These are phyloP conservation scores for Cladosporium sp. DNA, from an alignment of 2,329 filamentous ascomycete species.

Conservation along the genomic window DNA sequence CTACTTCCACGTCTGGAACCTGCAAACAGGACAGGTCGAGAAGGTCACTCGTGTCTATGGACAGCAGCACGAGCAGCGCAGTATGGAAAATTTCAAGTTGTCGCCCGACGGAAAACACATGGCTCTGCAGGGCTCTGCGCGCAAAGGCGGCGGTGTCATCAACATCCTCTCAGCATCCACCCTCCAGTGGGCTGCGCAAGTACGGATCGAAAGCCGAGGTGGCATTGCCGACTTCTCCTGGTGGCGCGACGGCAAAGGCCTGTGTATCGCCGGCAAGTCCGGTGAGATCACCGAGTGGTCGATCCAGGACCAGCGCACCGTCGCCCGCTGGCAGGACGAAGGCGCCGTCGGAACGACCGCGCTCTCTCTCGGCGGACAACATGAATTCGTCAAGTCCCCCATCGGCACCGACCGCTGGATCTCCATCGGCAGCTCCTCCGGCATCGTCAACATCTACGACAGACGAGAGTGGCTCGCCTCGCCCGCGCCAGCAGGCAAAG, in stretches of 20 bases:
- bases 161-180: slow-evolving; percentile 76
- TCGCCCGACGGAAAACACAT: slow-evolving; percentile 84
- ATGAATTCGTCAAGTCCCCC: slow-evolving; percentile 46
- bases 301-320: slow-evolving; percentile 58
- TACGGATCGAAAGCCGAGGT: slow-evolving; percentile 71
- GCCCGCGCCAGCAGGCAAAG: slow-evolving; percentile 12
- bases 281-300: slow-evolving; percentile 90
- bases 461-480: slow-evolving; percentile 53
- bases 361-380: slow-evolving; percentile 66
- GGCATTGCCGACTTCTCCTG: slow-evolving; percentile 88
- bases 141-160: slow-evolving; percentile 80
- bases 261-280: slow-evolving; percentile 76
- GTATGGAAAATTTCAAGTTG: slow-evolving; percentile 84
- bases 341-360: slow-evolving; percentile 81
- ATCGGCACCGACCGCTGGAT: slow-evolving; percentile 84
- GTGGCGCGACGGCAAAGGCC: slow-evolving; percentile 78
- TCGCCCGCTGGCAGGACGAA: slow-evolving; percentile 84
- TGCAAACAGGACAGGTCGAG: slow-evolving; percentile 72
- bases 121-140: slow-evolving; percentile 70
- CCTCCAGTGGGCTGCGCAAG: slow-evolving; percentile 80
- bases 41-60: slow-evolving; percentile 73
- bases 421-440: slow-evolving; percentile 75
- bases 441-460: slow-evolving; percentile 92
- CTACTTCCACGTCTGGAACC: slow-evolving; percentile 93
- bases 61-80: slow-evolving; percentile 73